A percentile compares a stretch with the other conserved stretches of the same genome.
phyloP scores from a whole-genome alignment of 2,329 filamentous ascomycete genomes.

The Aspergillus puulaauensis region DNA sequence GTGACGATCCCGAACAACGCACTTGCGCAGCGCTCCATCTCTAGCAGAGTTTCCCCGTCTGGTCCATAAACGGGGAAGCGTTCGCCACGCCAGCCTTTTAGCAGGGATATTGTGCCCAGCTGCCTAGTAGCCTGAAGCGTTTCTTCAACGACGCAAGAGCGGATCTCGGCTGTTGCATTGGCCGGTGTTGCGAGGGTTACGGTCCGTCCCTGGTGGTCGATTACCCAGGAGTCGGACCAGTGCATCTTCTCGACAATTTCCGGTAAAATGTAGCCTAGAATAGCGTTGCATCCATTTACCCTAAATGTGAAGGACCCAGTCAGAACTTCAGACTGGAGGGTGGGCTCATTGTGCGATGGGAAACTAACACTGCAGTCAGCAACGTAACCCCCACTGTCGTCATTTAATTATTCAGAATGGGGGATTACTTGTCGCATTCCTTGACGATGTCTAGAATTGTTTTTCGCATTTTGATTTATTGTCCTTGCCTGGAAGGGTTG shows the following conservation, averaged over 20 bases:
- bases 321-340: not conserved
- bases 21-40: conserved; percentile 43
- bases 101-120: not conserved
- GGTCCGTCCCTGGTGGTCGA: not conserved
- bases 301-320: conserved; percentile 3
- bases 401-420: not conserved
- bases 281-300: not conserved
- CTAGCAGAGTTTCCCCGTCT: conserved; percentile 40
- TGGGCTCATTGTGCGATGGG: not conserved
- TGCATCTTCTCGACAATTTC: not conserved
- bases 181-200: not conserved
- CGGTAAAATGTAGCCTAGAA: conserved; percentile 5
- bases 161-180: not conserved
- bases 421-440: conserved; percentile 1
- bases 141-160: not conserved
- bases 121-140: not conserved
- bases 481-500: too few species aligned
- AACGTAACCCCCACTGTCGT: too few species aligned
- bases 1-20: conserved; percentile 45
- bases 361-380: not conserved
- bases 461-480: not conserved
- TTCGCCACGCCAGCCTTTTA: conserved; percentile 38
- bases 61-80: conserved; percentile 43
- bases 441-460: not conserved
- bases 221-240: not conserved